phyloP scores from a whole-genome alignment of 805 yeast genomes.

The Nakazawaea peltata region DNA sequence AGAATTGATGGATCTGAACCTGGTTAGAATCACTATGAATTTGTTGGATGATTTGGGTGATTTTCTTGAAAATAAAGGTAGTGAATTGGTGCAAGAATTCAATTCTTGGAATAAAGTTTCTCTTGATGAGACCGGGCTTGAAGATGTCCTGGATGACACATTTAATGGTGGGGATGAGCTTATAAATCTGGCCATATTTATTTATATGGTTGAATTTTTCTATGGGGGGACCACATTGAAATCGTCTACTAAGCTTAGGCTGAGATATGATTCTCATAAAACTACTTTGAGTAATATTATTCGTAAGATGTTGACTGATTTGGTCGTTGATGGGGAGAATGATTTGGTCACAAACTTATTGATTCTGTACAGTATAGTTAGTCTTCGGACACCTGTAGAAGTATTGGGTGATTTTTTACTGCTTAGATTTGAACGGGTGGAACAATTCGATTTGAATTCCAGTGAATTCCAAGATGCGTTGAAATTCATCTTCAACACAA shows the following conservation, averaged over 20 bases:
- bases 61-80: neutral
- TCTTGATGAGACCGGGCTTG: slow-evolving; percentile 18
- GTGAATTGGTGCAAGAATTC: slow-evolving; percentile 1
- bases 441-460: slow-evolving; percentile 6
- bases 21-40: slow-evolving; percentile 15
- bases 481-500: slow-evolving; percentile 21
- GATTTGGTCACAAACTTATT: slow-evolving; percentile 19
- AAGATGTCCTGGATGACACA: no score
- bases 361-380: slow-evolving; percentile 17
- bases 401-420: slow-evolving; percentile 18
- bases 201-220: slow-evolving; percentile 16
- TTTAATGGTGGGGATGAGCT: slow-evolving; percentile 1
- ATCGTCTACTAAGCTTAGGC: no score
- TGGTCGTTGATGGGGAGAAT: slow-evolving; percentile 20
- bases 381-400: slow-evolving; percentile 13
- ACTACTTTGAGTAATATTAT: no score
- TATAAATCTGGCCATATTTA: slow-evolving; percentile 5
- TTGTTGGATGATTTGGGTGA: slow-evolving; percentile 19
- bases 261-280: no score
- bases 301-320: slow-evolving; percentile 13
- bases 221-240: slow-evolving; percentile 18
- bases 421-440: slow-evolving; percentile 13
- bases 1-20: slow-evolving; percentile 13
- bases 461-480: slow-evolving; percentile 18
- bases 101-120: slow-evolving; percentile 16